Percentiles rank a stretch among this genome's conserved stretches.
phyloP scores from a whole-genome alignment of 345 rosid genomes.

The Arabidopsis arenosa region DNA sequence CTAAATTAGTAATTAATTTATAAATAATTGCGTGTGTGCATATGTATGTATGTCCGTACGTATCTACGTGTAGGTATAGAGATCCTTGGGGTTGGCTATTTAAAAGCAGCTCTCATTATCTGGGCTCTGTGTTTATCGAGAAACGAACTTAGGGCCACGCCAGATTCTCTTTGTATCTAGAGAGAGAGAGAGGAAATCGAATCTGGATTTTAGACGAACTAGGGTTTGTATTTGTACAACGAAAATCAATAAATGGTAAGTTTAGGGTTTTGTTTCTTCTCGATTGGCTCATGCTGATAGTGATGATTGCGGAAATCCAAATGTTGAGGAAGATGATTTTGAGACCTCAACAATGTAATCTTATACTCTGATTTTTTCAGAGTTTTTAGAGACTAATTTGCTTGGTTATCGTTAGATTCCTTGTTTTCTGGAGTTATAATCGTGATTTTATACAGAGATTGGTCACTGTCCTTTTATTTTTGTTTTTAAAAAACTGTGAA shows the following conservation, averaged over 20 bases:
- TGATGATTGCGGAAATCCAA: slow-evolving; percentile 20
- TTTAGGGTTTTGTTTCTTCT: slow-evolving; percentile 28
- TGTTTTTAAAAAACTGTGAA: neutral
- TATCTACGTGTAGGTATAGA: slow-evolving; percentile 40
- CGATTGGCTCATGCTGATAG: slow-evolving; percentile 27
- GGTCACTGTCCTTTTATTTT: neutral
- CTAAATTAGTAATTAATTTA: slow-evolving; percentile 1
- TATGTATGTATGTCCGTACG: slow-evolving; percentile 32
- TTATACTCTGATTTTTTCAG: slow-evolving; percentile 32
- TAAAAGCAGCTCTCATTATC: slow-evolving; percentile 26
- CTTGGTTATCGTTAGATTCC: slow-evolving; percentile 13
- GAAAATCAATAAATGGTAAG: slow-evolving; percentile 44
- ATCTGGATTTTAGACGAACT: slow-evolving; percentile 32
- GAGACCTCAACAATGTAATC: slow-evolving; percentile 50
- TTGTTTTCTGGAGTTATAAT: neutral
- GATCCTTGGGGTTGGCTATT: slow-evolving; percentile 31
- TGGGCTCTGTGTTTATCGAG: slow-evolving; percentile 1
- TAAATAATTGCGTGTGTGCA: neutral
- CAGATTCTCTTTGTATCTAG: slow-evolving; percentile 32
- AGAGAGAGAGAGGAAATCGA: slow-evolving; percentile 27
- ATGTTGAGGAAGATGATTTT: slow-evolving; percentile 49
- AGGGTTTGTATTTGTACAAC: slow-evolving; percentile 31
- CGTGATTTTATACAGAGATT: neutral
- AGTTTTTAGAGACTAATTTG: neutral
- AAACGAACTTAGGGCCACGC: slow-evolving; percentile 23